Percentiles rank a stretch among this genome's conserved stretches.
phyloP scores from a whole-genome alignment of 768 basidiomycete genomes.

The Brasilioporus rufonigricans region DNA sequence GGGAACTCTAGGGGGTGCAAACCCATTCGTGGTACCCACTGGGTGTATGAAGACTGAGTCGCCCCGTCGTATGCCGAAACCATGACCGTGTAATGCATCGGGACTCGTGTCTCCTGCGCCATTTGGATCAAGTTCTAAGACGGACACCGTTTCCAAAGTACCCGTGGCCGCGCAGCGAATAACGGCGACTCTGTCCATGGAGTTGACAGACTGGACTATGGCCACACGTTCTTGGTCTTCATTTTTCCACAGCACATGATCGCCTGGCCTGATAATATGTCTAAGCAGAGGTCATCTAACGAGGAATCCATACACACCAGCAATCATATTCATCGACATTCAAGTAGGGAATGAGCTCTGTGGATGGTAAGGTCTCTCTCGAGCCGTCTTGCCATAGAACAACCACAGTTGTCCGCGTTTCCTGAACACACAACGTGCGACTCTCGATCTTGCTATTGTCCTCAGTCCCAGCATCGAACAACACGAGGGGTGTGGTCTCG shows the following conservation, averaged over 20 bases:
- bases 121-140: slow-evolving; percentile 87
- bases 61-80: slow-evolving; percentile 77
- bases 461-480: slow-evolving; percentile 55
- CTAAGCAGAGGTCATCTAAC: slow-evolving; percentile 1
- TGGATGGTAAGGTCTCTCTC: slow-evolving; percentile 57
- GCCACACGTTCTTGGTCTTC: slow-evolving; percentile 67
- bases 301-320: slow-evolving; percentile 50
- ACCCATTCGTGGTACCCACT: slow-evolving; percentile 70
- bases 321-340: slow-evolving; percentile 92
- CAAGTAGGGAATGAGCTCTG: slow-evolving; percentile 73
- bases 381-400: slow-evolving; percentile 90
- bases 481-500: slow-evolving; percentile 48
- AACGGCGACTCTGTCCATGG: slow-evolving; percentile 64
- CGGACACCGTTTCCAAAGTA: slow-evolving; percentile 64
- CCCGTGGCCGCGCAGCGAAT: slow-evolving; percentile 57
- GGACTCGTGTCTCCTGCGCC: slow-evolving; percentile 56
- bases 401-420: slow-evolving; percentile 66
- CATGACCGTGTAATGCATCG: slow-evolving; percentile 47
- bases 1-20: slow-evolving; percentile 66
- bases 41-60: slow-evolving; percentile 83
- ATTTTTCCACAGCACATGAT: slow-evolving; percentile 81
- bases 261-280: slow-evolving; percentile 69
- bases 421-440: slow-evolving; percentile 59
- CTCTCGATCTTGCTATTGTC: slow-evolving; percentile 47
- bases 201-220: slow-evolving; percentile 77